Percentiles rank a stretch among this genome's conserved stretches.
Conservation (phyloP, 2,329 filamentous ascomycete species). For the Mycocentrospora acerina region DNA sequence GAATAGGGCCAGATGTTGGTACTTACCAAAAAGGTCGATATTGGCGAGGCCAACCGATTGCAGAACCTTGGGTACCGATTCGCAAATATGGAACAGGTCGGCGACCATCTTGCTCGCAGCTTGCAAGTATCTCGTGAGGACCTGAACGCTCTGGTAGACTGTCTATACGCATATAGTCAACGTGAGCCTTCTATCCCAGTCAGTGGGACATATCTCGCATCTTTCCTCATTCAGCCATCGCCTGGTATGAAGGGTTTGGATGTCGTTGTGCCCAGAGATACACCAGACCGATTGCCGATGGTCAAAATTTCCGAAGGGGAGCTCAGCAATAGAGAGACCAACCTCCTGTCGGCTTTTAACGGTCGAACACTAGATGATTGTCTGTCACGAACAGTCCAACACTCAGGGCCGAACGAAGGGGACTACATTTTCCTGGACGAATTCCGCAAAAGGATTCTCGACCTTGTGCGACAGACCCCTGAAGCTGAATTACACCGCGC, state of each 20-base stretch:
- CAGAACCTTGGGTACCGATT: slow-evolving; percentile 78
- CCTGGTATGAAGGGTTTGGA: slow-evolving; percentile 45
- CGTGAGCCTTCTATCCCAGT: slow-evolving; percentile 50
- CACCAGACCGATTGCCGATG: slow-evolving; percentile 48
- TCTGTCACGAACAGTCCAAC: slow-evolving; percentile 35
- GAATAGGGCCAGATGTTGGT: slow-evolving; percentile 72
- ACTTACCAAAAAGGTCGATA: slow-evolving; percentile 65
- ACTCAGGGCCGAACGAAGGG: slow-evolving; percentile 7
- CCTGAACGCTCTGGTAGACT: slow-evolving; percentile 62
- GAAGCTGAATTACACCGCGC: slow-evolving; percentile 46
- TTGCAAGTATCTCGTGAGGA: slow-evolving; percentile 70
- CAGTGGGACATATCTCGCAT: slow-evolving; percentile 42
- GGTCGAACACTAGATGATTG: slow-evolving; percentile 33
- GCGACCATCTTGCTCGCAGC: slow-evolving; percentile 66
- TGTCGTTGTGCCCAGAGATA: slow-evolving; percentile 45
- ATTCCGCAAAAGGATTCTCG: slow-evolving; percentile 39
- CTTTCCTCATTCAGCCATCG: slow-evolving; percentile 45
- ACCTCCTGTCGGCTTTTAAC: slow-evolving; percentile 26
- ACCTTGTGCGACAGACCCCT: slow-evolving; percentile 40
- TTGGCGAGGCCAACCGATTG: slow-evolving; percentile 63
- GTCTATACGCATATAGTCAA: slow-evolving; percentile 61
- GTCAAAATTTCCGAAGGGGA: slow-evolving; percentile 41
- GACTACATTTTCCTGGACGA: slow-evolving; percentile 31
- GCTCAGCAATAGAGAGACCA: slow-evolving; percentile 24
- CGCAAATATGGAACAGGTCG: slow-evolving; percentile 60